Evolutionary conservation across 1,284 basidiomycete species (phyloP), one percentile per base, ranked within the genome.

Genomic region (Papiliotrema terrestris): DNA sequence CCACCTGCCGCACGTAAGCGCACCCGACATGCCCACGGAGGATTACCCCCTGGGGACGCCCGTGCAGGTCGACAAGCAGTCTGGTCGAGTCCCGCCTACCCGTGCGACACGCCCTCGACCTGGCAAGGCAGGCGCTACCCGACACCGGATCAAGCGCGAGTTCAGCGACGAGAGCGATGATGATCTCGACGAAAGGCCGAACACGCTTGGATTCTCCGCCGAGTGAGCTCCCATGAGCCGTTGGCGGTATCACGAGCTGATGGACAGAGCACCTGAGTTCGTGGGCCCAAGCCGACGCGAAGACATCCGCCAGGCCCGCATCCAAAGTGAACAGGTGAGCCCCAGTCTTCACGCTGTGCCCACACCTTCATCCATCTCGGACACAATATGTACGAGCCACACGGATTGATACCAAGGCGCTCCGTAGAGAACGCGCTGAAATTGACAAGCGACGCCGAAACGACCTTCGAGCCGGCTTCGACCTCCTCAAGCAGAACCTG

Each of bases 391-490:
- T 15, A 41, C 15, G 17, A n/a, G 17, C 17, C 39, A 15, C 17
- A 17, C 5, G 20, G 39, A 41, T n/a, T n/a, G 20, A 17, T 41
- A 15, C 45, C n/a, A 25, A 17, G 38, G 19, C 26, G 19, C 26
- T 36, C 19, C 15, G 23, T 20, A 26, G 22, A 25, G 15, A 23
- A n/a, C 44, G 25, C 2, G 37, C 48, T 49, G 48, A 49, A 13
- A 39, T 14, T 80, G 86, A 88, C 79, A 88, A 93, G 80, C 82
- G 88, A 64, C 83, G 89, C 66, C 84, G 89, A 47, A 88, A 92
- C 67, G 89, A 91, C 77, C 85, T 92, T 66, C 81, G 88, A 54
- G 88, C 91, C 57, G 89, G 89, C 55, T 93, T 92, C 78, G 83
- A 85, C 67, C 82, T 86, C 55, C 84, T 93, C 76, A 89, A 89